Evolutionary conservation across 495 filamentous ascomycete species (phyloP), one percentile per base, ranked within the genome.

Genomic region (Chaetomidium leptoderma): DNA sequence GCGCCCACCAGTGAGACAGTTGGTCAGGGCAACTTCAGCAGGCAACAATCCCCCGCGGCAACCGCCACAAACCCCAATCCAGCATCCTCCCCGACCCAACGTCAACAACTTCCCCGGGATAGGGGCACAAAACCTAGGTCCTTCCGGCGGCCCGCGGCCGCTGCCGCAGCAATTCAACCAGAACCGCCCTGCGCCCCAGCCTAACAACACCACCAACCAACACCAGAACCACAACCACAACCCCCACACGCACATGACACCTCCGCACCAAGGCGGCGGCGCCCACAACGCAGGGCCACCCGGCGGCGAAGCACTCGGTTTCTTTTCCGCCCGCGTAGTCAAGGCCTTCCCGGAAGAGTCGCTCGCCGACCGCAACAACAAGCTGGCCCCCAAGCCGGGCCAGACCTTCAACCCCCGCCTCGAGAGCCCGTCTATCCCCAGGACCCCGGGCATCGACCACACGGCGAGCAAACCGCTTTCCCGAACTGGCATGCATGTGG

Each of bases 371-470:
- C n/a, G n/a, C 2, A 50, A 72, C 17, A 66, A 63, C 5, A 51
- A 72, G 6, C 76, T 82, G 13, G 54, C 63, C 8, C 71, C 70
- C 9, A 69, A 74, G 35, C 69, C 63, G 16, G 79, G 78, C 8
- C 80, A 82, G 5, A 74, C 76, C 47, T 97, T 96, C 71, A 89
- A 97, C 66, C 90, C 90, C 3, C 82, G 86, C 54, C 78, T 84
- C 5, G 90, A 95, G 61, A 91, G 87, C 59, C 89, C 91, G 0
- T 91, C 89, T 0, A 92, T 96, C 57, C 85, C 89, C 30, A 91
- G 92, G 65, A 96, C 92, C 4, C 85, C 87, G 0, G 91, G 91
- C n/a, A 79, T 97, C 45, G 90, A 96, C 61, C 89, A 93, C 62
- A 83, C 74, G 26, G 86, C 83, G 53, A 87, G 83, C 27, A 82